Evolutionary conservation across 805 yeast species (phyloP).

Genomic region (Sugiyamaella marilandica): DNA sequence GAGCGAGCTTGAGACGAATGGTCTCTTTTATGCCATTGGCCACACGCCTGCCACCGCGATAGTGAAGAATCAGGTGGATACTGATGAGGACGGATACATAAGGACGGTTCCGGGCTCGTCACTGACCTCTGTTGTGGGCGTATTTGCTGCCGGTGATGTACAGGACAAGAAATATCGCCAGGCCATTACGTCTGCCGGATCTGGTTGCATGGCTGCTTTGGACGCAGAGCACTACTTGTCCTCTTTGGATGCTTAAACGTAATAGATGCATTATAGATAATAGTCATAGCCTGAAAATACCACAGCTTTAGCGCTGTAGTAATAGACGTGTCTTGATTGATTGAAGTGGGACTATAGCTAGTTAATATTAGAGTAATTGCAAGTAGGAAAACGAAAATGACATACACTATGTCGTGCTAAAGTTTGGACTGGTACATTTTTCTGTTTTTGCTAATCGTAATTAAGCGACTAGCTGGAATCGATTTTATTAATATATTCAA

Average conservation of each 20-base stretch:
- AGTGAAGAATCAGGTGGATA: slow-evolving; percentile 69
- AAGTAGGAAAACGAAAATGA: not conserved
- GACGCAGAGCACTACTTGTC: slow-evolving; percentile 84
- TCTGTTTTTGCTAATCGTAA: too few species aligned
- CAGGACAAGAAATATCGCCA: slow-evolving; percentile 97
- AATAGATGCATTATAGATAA: slow-evolving; percentile 1
- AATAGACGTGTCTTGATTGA: too few species aligned
- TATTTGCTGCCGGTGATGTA: slow-evolving; percentile 98
- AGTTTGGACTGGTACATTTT: too few species aligned
- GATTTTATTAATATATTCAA: too few species aligned
- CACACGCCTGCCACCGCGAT: slow-evolving; percentile 92
- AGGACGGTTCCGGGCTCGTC: slow-evolving; percentile 87
- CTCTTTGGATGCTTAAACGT: not conserved
- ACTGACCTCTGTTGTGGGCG: slow-evolving; percentile 79
- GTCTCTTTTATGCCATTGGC: slow-evolving; percentile 96
- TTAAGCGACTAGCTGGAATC: too few species aligned
- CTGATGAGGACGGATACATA: slow-evolving; percentile 86
- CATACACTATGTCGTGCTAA: too few species aligned
- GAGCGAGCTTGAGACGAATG: slow-evolving; percentile 71
- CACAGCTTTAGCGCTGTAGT: too few species aligned
- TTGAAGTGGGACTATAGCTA: too few species aligned
- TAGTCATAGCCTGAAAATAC: not conserved
- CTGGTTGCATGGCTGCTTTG: slow-evolving; percentile 99
- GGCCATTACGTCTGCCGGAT: slow-evolving; percentile 99
- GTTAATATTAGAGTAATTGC: too few species aligned